These are phyloP conservation scores for Fusarium agapanthi DNA, from an alignment of 2,329 filamentous ascomycete species.

Conservation along the genomic window DNA sequence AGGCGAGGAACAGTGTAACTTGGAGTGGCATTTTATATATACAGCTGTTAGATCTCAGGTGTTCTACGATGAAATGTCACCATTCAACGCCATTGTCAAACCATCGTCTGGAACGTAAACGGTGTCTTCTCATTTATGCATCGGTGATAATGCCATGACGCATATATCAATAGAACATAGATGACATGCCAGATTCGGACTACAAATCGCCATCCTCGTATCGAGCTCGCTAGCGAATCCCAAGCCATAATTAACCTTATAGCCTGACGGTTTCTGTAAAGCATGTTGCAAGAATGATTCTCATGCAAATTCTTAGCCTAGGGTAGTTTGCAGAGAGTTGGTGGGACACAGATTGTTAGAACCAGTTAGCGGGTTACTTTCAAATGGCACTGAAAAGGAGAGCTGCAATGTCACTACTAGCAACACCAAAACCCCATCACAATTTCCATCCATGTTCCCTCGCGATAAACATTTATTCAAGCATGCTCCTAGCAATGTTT, in stretches of 20 bases:
- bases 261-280: neutral
- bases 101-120: neutral
- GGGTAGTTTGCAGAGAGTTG: neutral
- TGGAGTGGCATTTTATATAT: neutral
- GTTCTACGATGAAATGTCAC: neutral
- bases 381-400: fast-evolving
- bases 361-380: fast-evolving
- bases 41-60: neutral
- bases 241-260: neutral
- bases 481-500: fast-evolving
- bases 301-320: fast-evolving
- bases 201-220: neutral
- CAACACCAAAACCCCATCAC: fast-evolving
- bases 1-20: neutral
- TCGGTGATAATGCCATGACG: too few species aligned
- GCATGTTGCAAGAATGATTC: neutral
- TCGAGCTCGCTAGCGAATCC: neutral
- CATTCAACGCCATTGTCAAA: neutral
- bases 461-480: fast-evolving
- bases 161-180: neutral
- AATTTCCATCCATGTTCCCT: fast-evolving
- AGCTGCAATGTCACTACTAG: fast-evolving
- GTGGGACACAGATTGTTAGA: fast-evolving
- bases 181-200: neutral
- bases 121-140: neutral